phyloP scores from a whole-genome alignment of 148 eudicot species.

The Fagopyrum tataricum region DNA sequence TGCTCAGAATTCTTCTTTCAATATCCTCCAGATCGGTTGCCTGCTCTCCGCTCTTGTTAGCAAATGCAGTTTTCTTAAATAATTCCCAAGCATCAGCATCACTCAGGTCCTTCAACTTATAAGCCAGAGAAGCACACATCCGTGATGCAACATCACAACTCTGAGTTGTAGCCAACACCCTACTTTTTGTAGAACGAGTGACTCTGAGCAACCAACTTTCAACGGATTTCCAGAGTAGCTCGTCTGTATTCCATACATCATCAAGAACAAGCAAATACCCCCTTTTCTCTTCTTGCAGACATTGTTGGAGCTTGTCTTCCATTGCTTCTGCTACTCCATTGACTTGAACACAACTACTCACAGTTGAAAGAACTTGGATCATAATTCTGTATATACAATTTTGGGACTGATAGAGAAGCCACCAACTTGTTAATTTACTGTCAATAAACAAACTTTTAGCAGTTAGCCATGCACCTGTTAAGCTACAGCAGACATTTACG shows the following conservation, averaged over 20 bases:
- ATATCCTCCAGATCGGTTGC: neutral
- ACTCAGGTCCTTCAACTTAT: neutral
- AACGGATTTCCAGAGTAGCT: neutral
- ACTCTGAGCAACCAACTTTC: neutral
- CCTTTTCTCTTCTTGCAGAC: neutral
- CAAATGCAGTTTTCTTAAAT: neutral
- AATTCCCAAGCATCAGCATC: neutral
- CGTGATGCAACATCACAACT: neutral
- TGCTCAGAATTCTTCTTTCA: neutral
- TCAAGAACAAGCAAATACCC: constrained; percentile 9
- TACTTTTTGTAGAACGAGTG: neutral
- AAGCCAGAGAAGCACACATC: neutral
- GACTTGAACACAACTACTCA: too few relatives aligned
- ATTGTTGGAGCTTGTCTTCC: neutral
- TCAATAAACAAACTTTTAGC: too few relatives aligned
- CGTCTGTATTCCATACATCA: neutral
- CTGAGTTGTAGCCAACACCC: constrained; percentile 2
- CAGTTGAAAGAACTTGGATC: too few relatives aligned
- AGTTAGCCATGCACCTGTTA: too few relatives aligned
- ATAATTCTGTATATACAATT: too few relatives aligned
- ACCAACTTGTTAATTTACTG: too few relatives aligned
- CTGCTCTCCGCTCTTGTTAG: neutral
- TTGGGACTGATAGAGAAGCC: too few relatives aligned
- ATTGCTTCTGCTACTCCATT: too few relatives aligned
- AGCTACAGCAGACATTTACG: too few relatives aligned